Evolutionary conservation across 192 early-diverging fungal genomes (phyloP).

Genomic region (Coemansia sp.): DNA sequence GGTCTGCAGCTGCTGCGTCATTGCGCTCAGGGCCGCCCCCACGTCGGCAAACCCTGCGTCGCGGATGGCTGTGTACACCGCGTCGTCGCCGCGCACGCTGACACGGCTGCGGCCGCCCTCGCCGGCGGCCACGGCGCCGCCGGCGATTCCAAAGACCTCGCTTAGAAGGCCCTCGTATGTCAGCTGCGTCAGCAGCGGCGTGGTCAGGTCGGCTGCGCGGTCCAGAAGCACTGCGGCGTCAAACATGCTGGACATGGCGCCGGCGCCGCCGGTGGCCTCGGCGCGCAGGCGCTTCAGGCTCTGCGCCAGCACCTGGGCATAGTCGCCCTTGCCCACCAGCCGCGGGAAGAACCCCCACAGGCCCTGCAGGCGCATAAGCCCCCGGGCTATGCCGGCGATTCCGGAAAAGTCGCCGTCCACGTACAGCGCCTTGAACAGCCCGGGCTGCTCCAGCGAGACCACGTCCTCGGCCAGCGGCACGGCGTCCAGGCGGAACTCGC

Average conservation of each 20-base stretch:
- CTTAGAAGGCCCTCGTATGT: constrained; percentile 97
- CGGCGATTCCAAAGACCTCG: constrained; percentile 82
- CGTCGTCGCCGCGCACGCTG: constrained; percentile 76
- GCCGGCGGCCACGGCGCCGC: constrained; percentile 26
- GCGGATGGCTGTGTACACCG: constrained; percentile 75
- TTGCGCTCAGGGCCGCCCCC: constrained; percentile 73
- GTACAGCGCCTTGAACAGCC: constrained; percentile 79
- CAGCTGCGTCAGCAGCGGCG: constrained; percentile 90
- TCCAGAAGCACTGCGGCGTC: constrained; percentile 91
- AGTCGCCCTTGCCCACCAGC: constrained; percentile 87
- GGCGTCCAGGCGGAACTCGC: constrained; percentile 86
- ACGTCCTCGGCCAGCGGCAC: constrained; percentile 90
- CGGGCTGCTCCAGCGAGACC: constrained; percentile 83
- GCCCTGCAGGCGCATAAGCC: constrained; percentile 86
- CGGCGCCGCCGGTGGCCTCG: constrained; percentile 55
- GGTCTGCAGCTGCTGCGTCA: constrained; percentile 80
- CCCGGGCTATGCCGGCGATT: constrained; percentile 52
- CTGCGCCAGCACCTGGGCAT: constrained; percentile 70
- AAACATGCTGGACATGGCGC: constrained; percentile 61
- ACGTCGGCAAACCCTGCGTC: constrained; percentile 92
- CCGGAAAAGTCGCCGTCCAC: constrained; percentile 56
- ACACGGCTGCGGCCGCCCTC: constrained; percentile 68
- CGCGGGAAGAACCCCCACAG: constrained; percentile 87
- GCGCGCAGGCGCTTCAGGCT: constrained; percentile 79
- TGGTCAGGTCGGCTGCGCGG: constrained; percentile 83